Evolutionary conservation across 805 yeast genomes (phyloP).

Genomic region (Grigorovia jiainica): DNA sequence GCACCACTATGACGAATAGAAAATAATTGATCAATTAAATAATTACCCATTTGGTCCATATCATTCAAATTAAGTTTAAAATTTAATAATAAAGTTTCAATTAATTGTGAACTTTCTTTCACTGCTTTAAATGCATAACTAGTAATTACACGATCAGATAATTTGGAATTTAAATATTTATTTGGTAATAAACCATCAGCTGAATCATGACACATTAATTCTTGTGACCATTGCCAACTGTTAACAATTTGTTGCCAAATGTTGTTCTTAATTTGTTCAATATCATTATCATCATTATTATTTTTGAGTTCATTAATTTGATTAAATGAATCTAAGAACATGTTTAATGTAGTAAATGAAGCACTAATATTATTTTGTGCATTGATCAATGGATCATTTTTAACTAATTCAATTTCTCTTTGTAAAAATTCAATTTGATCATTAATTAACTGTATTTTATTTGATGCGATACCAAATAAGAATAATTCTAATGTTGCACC

Average conservation of each 20-base stretch:
- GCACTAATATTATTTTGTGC: conserved; percentile 60
- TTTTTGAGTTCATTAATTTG: neutral
- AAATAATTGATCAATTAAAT: conserved; percentile 57
- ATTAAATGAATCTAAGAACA: conserved; percentile 32
- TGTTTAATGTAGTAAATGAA: conserved; percentile 47
- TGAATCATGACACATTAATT: conserved; percentile 54
- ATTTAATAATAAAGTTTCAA: conserved; percentile 36
- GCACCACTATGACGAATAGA: conserved; percentile 86
- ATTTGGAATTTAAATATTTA: conserved; percentile 31
- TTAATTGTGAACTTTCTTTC: conserved; percentile 58
- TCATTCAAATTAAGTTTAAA: conserved; percentile 21
- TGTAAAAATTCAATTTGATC: conserved; percentile 30
- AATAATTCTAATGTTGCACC: conserved; percentile 63
- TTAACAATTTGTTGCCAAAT: conserved; percentile 11
- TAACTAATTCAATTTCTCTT: conserved; percentile 27
- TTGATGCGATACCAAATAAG: conserved; percentile 31
- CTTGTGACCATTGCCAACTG: conserved; percentile 30
- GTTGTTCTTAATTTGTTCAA: neutral
- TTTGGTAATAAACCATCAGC: conserved; percentile 58
- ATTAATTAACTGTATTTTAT: conserved; percentile 24
- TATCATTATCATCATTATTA: neutral
- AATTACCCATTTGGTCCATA: conserved; percentile 35
- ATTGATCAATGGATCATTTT: conserved; percentile 32
- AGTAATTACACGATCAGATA: conserved; percentile 38
- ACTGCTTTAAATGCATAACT: conserved; percentile 78